phyloP scores from a whole-genome alignment of 331 rosid genomes.

The Quercus phellos region DNA sequence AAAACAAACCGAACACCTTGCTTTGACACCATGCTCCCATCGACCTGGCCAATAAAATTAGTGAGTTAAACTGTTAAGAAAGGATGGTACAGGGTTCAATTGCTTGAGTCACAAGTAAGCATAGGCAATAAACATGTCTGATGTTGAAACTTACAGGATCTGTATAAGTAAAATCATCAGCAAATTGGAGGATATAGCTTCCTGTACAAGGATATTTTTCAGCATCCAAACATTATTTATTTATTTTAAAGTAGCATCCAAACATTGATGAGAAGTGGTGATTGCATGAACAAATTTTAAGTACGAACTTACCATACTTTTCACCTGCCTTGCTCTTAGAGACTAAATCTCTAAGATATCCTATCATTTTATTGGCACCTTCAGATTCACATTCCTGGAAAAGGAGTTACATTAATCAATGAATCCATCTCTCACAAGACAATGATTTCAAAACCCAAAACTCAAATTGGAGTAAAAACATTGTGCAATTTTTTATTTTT shows the following conservation, averaged over 20 bases:
- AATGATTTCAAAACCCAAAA: conserved; percentile 3
- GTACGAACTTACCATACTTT: conserved; percentile 58
- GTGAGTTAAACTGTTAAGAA: conserved; percentile 1
- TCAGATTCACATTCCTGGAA: conserved; percentile 90
- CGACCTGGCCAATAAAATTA: conserved; percentile 50
- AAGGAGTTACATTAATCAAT: conserved; percentile 14
- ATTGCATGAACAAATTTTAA: conserved; percentile 1
- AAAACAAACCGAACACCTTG: conserved; percentile 95
- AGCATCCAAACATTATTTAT: conserved; percentile 3
- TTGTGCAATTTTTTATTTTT: not conserved
- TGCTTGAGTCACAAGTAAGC: not conserved
- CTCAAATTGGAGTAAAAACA: conserved; percentile 6
- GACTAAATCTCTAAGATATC: conserved; percentile 52
- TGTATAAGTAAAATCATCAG: conserved; percentile 81
- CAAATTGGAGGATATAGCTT: conserved; percentile 73
- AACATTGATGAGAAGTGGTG: not conserved
- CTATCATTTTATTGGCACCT: conserved; percentile 81
- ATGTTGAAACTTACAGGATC: conserved; percentile 68
- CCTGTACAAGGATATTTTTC: conserved; percentile 43
- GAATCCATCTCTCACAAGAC: conserved; percentile 5
- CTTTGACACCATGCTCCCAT: conserved; percentile 79
- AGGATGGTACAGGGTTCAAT: conserved; percentile 2
- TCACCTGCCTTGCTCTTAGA: conserved; percentile 75
- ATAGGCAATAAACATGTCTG: conserved; percentile 10
- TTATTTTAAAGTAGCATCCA: not conserved